A percentile compares a stretch with the other conserved stretches of the same genome.
These are phyloP conservation scores for Irpex sp. DNA, from an alignment of 1,284 basidiomycete genomes.

Conservation along the genomic window DNA sequence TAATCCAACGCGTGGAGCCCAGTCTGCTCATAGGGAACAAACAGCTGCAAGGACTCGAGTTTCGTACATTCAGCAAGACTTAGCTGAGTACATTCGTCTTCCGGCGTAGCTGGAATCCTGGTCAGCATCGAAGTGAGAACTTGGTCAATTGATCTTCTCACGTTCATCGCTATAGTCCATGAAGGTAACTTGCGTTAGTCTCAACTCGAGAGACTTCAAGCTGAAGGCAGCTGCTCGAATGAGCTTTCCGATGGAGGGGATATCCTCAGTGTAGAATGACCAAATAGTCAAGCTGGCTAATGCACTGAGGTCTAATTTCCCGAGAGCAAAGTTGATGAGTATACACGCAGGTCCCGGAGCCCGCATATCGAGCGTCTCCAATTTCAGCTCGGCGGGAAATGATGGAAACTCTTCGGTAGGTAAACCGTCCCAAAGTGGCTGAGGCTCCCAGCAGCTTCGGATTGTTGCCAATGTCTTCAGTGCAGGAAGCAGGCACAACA, in stretches of 20 bases:
- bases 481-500: background rate
- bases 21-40: constrained; percentile 4
- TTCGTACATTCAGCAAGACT: constrained; percentile 1
- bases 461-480: background rate
- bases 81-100: background rate
- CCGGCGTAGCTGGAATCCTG: background rate
- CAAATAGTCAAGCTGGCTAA: constrained; percentile 2
- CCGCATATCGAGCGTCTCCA: constrained; percentile 1
- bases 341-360: background rate
- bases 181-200: constrained; percentile 1
- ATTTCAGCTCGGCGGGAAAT: background rate
- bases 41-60: constrained; percentile 7
- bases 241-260: constrained; percentile 1
- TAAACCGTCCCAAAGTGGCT: background rate
- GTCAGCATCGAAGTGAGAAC: background rate
- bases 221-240: background rate
- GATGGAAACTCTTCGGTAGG: background rate
- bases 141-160: background rate
- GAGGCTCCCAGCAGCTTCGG: background rate
- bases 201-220: constrained; percentile 2
- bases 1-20: background rate
- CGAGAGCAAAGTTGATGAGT: background rate
- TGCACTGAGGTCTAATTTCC: background rate
- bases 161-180: background rate
- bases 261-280: constrained; percentile 1